These are phyloP conservation scores for Speleostelium caveatum DNA, from an alignment of 78 protist genomes.

Conservation along the genomic window DNA sequence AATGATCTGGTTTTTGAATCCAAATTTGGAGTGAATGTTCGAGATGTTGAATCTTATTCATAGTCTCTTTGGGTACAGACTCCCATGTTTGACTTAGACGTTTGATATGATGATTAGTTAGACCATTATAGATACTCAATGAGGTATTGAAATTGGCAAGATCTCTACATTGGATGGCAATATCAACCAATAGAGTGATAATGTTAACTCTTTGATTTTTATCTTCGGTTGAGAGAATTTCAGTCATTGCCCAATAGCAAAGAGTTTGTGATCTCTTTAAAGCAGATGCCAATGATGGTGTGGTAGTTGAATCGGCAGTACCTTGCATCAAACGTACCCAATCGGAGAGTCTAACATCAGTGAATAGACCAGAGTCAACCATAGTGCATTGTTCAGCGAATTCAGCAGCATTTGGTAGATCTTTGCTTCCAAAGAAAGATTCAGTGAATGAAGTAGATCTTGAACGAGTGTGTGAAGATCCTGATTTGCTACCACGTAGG, in stretches of 20 bases:
- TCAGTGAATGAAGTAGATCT: slow-evolving; percentile 46
- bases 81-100: slow-evolving; percentile 62
- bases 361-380: slow-evolving; percentile 43
- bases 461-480: slow-evolving; percentile 22
- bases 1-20: slow-evolving; percentile 14
- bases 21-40: slow-evolving; percentile 6
- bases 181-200: slow-evolving; percentile 52
- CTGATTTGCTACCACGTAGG: slow-evolving; percentile 22
- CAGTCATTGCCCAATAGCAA: slow-evolving; percentile 75
- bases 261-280: slow-evolving; percentile 35
- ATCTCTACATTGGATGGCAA: slow-evolving; percentile 50
- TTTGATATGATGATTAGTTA: slow-evolving; percentile 61
- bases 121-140: slow-evolving; percentile 27
- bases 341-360: slow-evolving; percentile 46
- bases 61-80: slow-evolving; percentile 49
- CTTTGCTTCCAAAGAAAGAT: slow-evolving; percentile 14
- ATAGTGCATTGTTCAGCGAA: slow-evolving; percentile 69
- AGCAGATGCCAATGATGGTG: slow-evolving; percentile 28
- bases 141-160: slow-evolving; percentile 47
- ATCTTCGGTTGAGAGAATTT: slow-evolving; percentile 57
- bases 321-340: slow-evolving; percentile 75
- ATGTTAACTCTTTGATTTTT: slow-evolving; percentile 44
- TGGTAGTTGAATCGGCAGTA: slow-evolving; percentile 23
- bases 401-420: slow-evolving; percentile 36
- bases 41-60: slow-evolving; percentile 12